Evolutionary conservation across 2,329 filamentous ascomycete species (phyloP), one percentile per base, ranked within the genome.

Genomic region (Fusarium sp.): DNA sequence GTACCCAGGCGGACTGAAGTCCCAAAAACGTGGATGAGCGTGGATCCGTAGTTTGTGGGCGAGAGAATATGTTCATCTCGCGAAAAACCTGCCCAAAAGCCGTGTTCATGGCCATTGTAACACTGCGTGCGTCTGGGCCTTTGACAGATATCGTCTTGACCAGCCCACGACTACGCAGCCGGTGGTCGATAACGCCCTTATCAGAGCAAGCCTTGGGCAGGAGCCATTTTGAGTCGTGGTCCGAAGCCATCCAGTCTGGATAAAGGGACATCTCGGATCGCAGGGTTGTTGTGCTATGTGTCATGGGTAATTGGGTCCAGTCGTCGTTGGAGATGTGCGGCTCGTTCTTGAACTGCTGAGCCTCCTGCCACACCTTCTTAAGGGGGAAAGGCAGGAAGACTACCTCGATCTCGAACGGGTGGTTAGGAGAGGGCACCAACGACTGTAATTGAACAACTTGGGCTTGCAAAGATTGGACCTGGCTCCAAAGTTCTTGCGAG

Each of bases 351-450:
- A 89, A 87, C 4, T 87, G 82, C 63, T 81, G 76, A 6, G 81
- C 77, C 44, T 81, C 80, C 61, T 86, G 81, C 87, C 87, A 90
- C 7, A 90, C 72, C 22, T 82, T 84, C 69, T 84, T 87, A 8
- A 89, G 79, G 2, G 85, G 83, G 76, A 93, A 95, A 2, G 92
- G 92, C 9, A 95, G 77, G 59, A 94, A 88, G 2, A 95, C 88
- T 6, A 95, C 90, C 74, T 95, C 92, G 3, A 95, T 81, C 68
- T 92, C 87, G 91, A 92, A 94, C 0, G 92, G 91, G 40, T 87
- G 84, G 42, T 80, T 79, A 28, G 83, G 82, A 0, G 91, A 89
- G n/a, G 92, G 91, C 31, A 89, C 78, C 11, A 86, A 81, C 7
- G 85, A 84, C 76, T 92, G 90, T 11, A 93, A 81, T 43, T 87